Evolutionary conservation across 768 basidiomycete species (phyloP), one percentile per base, ranked within the genome.

Genomic region (Auricularia heimuer): DNA sequence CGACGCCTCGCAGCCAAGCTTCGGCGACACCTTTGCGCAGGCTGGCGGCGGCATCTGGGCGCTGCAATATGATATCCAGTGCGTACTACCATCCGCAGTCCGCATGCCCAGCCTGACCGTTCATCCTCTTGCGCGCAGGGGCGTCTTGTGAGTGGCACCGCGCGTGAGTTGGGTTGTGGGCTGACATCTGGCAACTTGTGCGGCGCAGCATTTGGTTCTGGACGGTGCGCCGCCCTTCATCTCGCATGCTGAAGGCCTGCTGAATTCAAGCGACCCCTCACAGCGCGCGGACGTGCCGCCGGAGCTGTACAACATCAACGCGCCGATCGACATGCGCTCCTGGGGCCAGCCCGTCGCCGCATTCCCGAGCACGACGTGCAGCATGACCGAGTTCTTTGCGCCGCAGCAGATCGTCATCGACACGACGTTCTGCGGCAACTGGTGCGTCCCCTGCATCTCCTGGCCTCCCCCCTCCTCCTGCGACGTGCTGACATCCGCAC

Each of bases 41-140:
- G 81, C 80, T 0, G 83, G 85, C n/a, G 85, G 85, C 4, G 85
- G 85, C 3, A 83, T 86, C 1, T 92, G 78, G 73, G 88, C 88
- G 2, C 80, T 86, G 3, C 87, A 89, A 69, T 85, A 89, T 67
- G 88, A 88, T 62, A 76, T 78, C 4, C 72, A 60, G 56, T 60
- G 24, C 56, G 56, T 60, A 4, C 24, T 21, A 29, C 21, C 29
- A 29, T 56, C 10, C 29, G 24, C 56, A 29, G 56, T 33, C 4
- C 10, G 7, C 39, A 42, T 42, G 29, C 39, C 12, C 12, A 14
- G 39, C 39, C 39, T 42, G 39, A 42, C 39, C 2, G 29, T 33
- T 14, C 56, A 29, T 60, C 10, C 24, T 29, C 12, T 16, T 21
- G 54, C 34, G 56, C 34, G 56, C 56, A 60, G 79, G 1, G 87